Evolutionary conservation across 805 yeast species (phyloP).

Genomic region (Ogataea nonfermentans): DNA sequence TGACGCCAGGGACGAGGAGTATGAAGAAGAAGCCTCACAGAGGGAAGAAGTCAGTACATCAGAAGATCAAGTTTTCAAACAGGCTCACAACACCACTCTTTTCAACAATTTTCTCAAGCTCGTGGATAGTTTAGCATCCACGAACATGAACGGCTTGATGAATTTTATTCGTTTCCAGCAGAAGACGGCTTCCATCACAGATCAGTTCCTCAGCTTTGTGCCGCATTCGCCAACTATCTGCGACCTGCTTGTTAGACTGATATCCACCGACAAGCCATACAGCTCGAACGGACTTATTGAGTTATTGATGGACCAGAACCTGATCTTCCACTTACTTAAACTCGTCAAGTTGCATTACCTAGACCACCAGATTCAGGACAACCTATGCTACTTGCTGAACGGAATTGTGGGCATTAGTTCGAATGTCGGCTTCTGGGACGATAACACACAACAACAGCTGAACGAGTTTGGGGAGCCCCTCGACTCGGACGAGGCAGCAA

Average conservation of each 20-base stretch:
- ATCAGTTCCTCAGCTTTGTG: conserved; percentile 68
- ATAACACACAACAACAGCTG: conserved; percentile 21
- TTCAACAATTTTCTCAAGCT: conserved; percentile 67
- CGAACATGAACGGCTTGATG: conserved; percentile 72
- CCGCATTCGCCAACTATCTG: conserved; percentile 84
- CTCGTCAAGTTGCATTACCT: conserved; percentile 46
- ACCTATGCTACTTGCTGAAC: conserved; percentile 73
- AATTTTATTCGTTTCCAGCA: conserved; percentile 58
- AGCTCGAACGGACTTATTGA: conserved; percentile 83
- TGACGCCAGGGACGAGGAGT: conserved; percentile 17
- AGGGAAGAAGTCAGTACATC: not conserved
- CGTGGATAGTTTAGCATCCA: conserved; percentile 78
- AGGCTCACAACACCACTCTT: conserved; percentile 29
- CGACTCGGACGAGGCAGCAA: conserved; percentile 38
- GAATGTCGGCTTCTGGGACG: conserved; percentile 36
- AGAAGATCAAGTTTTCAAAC: conserved; percentile 13
- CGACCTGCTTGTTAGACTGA: conserved; percentile 82
- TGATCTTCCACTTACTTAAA: conserved; percentile 66
- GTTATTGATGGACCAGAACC: conserved; percentile 63
- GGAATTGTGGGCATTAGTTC: conserved; percentile 66
- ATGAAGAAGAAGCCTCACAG: conserved; percentile 3
- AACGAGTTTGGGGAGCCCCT: conserved; percentile 67
- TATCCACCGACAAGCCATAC: conserved; percentile 89
- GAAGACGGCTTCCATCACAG: conserved; percentile 48
- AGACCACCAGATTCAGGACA: conserved; percentile 37